Evolutionary conservation across 768 basidiomycete species (phyloP), one percentile per base, ranked within the genome.

Genomic region (Asterophora lycoperdoides): DNA sequence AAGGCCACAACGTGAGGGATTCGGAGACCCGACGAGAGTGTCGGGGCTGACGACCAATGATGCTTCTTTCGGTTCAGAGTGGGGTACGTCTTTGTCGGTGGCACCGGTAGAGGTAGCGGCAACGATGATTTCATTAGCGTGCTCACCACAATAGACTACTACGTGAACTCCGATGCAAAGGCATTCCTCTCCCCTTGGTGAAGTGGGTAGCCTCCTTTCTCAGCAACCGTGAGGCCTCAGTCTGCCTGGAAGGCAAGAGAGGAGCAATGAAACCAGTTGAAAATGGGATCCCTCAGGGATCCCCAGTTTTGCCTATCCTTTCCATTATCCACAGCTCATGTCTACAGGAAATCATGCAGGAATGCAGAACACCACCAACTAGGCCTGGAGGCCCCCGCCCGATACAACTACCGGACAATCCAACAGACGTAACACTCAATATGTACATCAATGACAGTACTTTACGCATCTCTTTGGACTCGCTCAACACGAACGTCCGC

Each of bases 401-500:
- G 2, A 17, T 50, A 37, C 40, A 54, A 26, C 17, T 28, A 49
- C 41, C 53, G 20, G 54, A 62, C 47, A 40, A 46, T 2, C 56
- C 58, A 0, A 61, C 57, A 13, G 20, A 41, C 8, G 26, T 43
- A 10, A 5, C 26, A 1, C 44, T 64, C 0, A 10, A 63, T 20
- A 64, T 65, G 58, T 68, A 67, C 41, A 60, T 68, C 1, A 64
- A 69, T 39, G 64, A 69, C 43, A 65, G 65, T n/a, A 66, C 57
- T n/a, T 32, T 66, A 1, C 55, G 54, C 14, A 56, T 60, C 1
- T 61, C 63, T 1, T 67, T 63, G 0, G 11, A 46, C 0, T 59
- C 61, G 10, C 10, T 29, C 6, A 10, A 29, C 8, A 59, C 59
- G 1, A 65, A 65, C 41, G 29, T 52, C 15, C 2, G 10, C 1